Conservation (phyloP, 2,329 filamentous ascomycete species). For the Calonectria pteridis region DNA sequence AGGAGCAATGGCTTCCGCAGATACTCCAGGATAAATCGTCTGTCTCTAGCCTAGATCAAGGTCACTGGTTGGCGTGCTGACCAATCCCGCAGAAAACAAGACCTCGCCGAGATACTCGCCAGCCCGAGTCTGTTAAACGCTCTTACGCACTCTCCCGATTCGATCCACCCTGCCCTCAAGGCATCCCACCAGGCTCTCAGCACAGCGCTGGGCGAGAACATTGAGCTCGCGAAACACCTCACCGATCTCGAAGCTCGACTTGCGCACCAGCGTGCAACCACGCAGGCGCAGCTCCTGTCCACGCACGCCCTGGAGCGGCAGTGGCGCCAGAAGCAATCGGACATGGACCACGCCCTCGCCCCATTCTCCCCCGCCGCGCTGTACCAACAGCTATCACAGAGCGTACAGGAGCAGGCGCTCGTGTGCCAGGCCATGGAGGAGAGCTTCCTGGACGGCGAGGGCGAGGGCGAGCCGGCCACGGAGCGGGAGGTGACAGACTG, state of each 20-base stretch:
- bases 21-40: slow-evolving; percentile 86
- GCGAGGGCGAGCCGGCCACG: slow-evolving; percentile 61
- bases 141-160: slow-evolving; percentile 75
- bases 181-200: slow-evolving; percentile 75
- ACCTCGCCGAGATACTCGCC: slow-evolving; percentile 78
- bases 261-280: slow-evolving; percentile 72
- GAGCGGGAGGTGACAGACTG: slow-evolving; percentile 91
- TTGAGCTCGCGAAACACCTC: slow-evolving; percentile 75
- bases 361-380: slow-evolving; percentile 89
- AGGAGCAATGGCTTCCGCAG: slow-evolving; percentile 83
- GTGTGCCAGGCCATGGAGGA: slow-evolving; percentile 89
- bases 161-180: slow-evolving; percentile 78
- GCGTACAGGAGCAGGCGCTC: slow-evolving; percentile 84
- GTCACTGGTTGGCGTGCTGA: slow-evolving; percentile 26
- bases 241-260: slow-evolving; percentile 70
- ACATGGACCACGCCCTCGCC: slow-evolving; percentile 87
- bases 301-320: slow-evolving; percentile 91
- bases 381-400: slow-evolving; percentile 83
- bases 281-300: slow-evolving; percentile 84
- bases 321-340: slow-evolving; percentile 88
- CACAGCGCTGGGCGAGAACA: slow-evolving; percentile 76
- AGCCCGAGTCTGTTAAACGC: slow-evolving; percentile 76
- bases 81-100: slow-evolving; percentile 72
- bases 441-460: slow-evolving; percentile 82
- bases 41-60: slow-evolving; percentile 48